Base-by-base conservation (phyloP, 2,329 filamentous ascomycete species). In the Venturiaceae sp. region DNA sequence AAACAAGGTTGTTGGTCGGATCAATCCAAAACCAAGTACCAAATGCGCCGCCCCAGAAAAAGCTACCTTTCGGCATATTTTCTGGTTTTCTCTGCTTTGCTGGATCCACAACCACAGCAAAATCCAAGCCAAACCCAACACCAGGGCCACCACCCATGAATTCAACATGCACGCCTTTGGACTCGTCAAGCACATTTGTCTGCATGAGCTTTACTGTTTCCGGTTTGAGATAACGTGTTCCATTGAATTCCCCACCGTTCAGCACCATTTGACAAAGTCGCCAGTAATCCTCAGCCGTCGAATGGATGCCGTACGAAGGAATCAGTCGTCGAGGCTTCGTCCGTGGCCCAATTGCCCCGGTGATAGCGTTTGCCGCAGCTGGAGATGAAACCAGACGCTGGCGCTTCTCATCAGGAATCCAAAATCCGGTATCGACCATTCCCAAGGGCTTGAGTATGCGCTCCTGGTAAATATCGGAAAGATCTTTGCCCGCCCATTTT, bases 1-100 rank as follows among this genome's bases (percentile, higher is more conserved):
- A 44, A n/a, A 28, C 28, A 4, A 57, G 2, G 19, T 57, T 50
- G 21, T 56, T 46, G 5, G 30, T 28, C 2, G 55, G 55, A 19
- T 57, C 55, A 26, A 46, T 57, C 55, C 55, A 57, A 26, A 57
- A 57, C 34, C 34, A 57, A 16, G 55, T 57, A 1, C 55, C 55
- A 34, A 28, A 57, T 8, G 39, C 36, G 3, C 55, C 55, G 21
- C 55, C 55, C 55, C 55, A 57, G 39, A 21, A 57, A 28, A 28
- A 52, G n/a, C 21, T 30, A 16, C 37, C 55, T n/a, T 57, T 50
- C 5, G 55, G 55, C 55, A 28, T 26, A 19, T 34, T 57, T 21
- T 44, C 39, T 23, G 9, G 8, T 5, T 30, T 14, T 13, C 53
- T 53, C 16, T 23, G 23, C 34, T 33, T 28, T n/a, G 16, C 16